Evolutionary conservation across 23 red algal genomes (phyloP), one percentile per base, ranked within the genome.

Genomic region (Cyanidioschyzon merolae): DNA sequence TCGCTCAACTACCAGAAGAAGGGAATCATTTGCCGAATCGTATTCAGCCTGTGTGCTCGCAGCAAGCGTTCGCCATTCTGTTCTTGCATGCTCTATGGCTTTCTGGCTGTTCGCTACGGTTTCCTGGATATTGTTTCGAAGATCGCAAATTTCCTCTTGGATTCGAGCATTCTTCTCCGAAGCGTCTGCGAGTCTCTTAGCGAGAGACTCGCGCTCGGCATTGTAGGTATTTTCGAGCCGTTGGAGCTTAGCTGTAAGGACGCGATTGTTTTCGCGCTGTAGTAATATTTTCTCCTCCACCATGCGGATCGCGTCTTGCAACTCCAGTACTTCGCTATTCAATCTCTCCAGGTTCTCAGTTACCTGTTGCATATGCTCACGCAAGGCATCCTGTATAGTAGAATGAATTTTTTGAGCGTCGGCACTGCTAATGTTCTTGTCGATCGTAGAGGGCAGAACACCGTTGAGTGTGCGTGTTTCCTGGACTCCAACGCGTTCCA

Each of bases 211-310:
- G 38, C 78, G 59, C 25, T 81, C 78, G 34, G 59, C 38, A 17
- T 58, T 63, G 51, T 81, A 81, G 12, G 58, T 39, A 40, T 0
- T 35, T 34, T 81, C 78, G 38, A 81, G 54, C 34, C 68, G 59
- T 58, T 81, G 78, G 68, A 59, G 68, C 59, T 81, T 81, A 36
- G 39, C 3, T 35, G 54, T 35, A 37, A 81, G 68, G 1, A 58
- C 2, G 50, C 25, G n/a, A 26, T 40, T 81, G 17, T 81, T 58
- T 17, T 81, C 59, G 7, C 54, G 59, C 78, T 57, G 59, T 34
- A 81, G 68, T 7, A 81, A 7, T 1, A 67, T 39, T 57, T 81
- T 50, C 32, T 81, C 78, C 34, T 81, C 78, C 7, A 81, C 37
- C 3, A n/a, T 18, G 2, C 59, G 39, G 54, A 34, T 41, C 16